A percentile compares a stretch with the other conserved stretches of the same genome.
Conservation (phyloP, 306 rosid genomes). For the Cicer arietinum region DNA sequence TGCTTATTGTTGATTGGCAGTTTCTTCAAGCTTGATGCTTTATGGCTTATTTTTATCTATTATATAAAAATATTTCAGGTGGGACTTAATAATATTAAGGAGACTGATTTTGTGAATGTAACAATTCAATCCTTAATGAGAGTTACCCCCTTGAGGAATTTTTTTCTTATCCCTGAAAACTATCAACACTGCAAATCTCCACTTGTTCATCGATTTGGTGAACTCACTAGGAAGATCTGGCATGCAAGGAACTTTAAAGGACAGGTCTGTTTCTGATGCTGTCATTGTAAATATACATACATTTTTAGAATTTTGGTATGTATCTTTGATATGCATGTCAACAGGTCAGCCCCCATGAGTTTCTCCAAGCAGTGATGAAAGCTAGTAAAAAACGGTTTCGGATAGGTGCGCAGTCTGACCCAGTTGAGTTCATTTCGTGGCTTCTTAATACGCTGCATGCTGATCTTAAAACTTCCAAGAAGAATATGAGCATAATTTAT, state of each 20-base stretch:
- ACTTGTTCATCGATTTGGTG: conserved; percentile 96
- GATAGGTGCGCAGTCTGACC: conserved; percentile 91
- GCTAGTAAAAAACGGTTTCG: conserved; percentile 91
- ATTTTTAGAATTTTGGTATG: conserved; percentile 29
- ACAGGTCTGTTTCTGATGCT: conserved; percentile 67
- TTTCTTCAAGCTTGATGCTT: conserved; percentile 28
- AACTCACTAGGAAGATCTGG: conserved; percentile 98
- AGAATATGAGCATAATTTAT: conserved; percentile 78
- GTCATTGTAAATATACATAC: conserved; percentile 1
- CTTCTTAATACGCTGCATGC: conserved; percentile 88
- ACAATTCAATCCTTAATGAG: conserved; percentile 96
- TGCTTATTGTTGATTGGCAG: conserved; percentile 2
- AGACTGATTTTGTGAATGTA: conserved; percentile 97
- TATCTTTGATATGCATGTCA: conserved; percentile 38
- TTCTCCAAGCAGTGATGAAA: conserved; percentile 98
- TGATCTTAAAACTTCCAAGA: conserved; percentile 83
- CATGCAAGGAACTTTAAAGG: conserved; percentile 96
- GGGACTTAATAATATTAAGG: conserved; percentile 96
- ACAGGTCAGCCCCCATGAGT: conserved; percentile 97
- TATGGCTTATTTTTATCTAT: conserved; percentile 36
- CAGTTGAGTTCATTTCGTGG: conserved; percentile 98
- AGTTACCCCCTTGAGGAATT: conserved; percentile 90
- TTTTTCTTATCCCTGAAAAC: conserved; percentile 88
- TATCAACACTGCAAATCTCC: conserved; percentile 84
- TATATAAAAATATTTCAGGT: conserved; percentile 55